Evolutionary conservation across 495 filamentous ascomycete species (phyloP).

Genomic region (Hypoxylon lienhwacheense): DNA sequence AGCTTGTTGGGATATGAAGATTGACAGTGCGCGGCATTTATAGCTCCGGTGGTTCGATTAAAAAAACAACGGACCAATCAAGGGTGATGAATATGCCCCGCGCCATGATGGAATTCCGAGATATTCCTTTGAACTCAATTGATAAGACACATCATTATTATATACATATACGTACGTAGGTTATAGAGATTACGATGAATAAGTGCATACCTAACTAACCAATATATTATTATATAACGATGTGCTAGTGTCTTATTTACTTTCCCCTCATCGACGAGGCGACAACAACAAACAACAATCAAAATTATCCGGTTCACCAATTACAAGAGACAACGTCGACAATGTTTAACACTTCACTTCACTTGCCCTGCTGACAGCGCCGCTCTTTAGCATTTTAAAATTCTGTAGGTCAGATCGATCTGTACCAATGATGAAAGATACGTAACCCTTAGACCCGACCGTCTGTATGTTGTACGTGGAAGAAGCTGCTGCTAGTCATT

Average conservation of each 20-base stretch:
- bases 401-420: too few relatives aligned
- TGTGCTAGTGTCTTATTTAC: too few relatives aligned
- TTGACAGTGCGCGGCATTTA: slow-evolving; percentile 8
- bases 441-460: neutral
- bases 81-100: slow-evolving; percentile 18
- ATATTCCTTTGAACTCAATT: slow-evolving; percentile 21
- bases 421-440: too few relatives aligned
- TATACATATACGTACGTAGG: slow-evolving; percentile 1
- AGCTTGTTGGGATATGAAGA: neutral
- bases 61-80: slow-evolving; percentile 18
- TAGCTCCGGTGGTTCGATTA: neutral
- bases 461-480: neutral
- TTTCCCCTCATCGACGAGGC: slow-evolving; percentile 9
- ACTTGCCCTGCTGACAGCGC: slow-evolving; percentile 13
- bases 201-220: too few relatives aligned
- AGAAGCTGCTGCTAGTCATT: too few relatives aligned
- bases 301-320: slow-evolving; percentile 21
- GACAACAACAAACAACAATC: too few relatives aligned
- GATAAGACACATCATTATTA: slow-evolving; percentile 24
- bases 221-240: too few relatives aligned
- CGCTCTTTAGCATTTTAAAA: neutral
- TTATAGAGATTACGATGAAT: neutral
- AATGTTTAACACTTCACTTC: neutral
- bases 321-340: slow-evolving; percentile 29
- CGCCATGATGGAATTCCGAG: slow-evolving; percentile 27